phyloP scores from a whole-genome alignment of 2,329 filamentous ascomycete genomes.

The Colletotrichum destructivum region DNA sequence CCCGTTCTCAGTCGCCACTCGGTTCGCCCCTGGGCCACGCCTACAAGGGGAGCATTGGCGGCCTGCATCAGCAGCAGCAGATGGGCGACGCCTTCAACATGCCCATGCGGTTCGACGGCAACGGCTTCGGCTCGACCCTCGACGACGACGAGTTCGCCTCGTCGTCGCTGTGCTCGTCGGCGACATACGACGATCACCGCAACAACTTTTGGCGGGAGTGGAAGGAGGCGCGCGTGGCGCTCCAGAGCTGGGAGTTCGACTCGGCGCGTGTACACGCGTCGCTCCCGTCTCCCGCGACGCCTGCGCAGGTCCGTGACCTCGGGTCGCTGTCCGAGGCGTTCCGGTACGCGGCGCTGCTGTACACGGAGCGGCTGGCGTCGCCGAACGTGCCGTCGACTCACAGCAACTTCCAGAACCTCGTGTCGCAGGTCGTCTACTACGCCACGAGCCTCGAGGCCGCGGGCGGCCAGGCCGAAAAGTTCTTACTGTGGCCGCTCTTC shows the following conservation, averaged over 20 bases:
- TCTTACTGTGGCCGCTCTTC: slow-evolving; percentile 93
- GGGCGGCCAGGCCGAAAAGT: slow-evolving; percentile 83
- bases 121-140: slow-evolving; percentile 72
- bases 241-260: slow-evolving; percentile 88
- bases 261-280: slow-evolving; percentile 65
- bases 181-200: slow-evolving; percentile 71
- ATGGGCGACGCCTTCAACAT: slow-evolving; percentile 53
- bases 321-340: slow-evolving; percentile 91
- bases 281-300: slow-evolving; percentile 65
- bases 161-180: slow-evolving; percentile 58
- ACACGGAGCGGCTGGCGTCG: slow-evolving; percentile 88
- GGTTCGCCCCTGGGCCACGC: slow-evolving; percentile 59
- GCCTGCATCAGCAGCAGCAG: slow-evolving; percentile 46
- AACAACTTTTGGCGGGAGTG: slow-evolving; percentile 88
- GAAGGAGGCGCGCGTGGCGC: slow-evolving; percentile 81
- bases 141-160: slow-evolving; percentile 69
- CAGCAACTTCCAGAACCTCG: slow-evolving; percentile 85
- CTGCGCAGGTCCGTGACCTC: slow-evolving; percentile 79
- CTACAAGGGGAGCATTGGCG: slow-evolving; percentile 55
- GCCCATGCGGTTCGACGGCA: slow-evolving; percentile 75
- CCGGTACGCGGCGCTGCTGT: slow-evolving; percentile 89
- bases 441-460: slow-evolving; percentile 80
- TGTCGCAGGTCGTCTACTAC: slow-evolving; percentile 86
- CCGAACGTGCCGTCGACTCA: slow-evolving; percentile 81
- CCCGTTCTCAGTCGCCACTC: slow-evolving; percentile 56